phyloP scores from a whole-genome alignment of 164 flowering plant genomes.

The Platanus orientalis region DNA sequence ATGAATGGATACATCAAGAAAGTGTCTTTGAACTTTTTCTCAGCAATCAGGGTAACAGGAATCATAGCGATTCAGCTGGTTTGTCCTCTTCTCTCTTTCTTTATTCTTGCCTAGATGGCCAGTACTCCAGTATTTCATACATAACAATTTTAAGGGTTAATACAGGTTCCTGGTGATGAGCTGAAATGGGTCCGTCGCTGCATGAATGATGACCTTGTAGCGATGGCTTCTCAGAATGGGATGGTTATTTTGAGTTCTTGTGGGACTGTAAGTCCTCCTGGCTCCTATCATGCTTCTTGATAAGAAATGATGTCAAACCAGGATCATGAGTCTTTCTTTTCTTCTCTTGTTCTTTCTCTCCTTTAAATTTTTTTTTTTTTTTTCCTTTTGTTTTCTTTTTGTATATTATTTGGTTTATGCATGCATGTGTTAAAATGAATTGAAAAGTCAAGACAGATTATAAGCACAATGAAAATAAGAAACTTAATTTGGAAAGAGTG shows the following conservation, averaged over 20 bases:
- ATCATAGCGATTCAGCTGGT: constrained; percentile 97
- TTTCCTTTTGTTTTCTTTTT: no score
- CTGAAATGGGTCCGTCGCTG: constrained; percentile 92
- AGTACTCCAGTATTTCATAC: background rate
- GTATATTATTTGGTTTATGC: no score
- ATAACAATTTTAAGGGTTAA: constrained; percentile 6
- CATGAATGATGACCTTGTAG: constrained; percentile 79
- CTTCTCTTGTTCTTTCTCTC: no score
- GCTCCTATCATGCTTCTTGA: background rate
- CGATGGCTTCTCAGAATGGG: constrained; percentile 94
- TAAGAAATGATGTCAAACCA: background rate
- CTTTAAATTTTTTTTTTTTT: no score
- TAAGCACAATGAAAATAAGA: no score
- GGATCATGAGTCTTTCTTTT: background rate
- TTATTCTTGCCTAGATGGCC: background rate
- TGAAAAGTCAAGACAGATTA: no score
- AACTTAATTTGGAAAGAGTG: no score
- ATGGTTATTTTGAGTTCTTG: constrained; percentile 74
- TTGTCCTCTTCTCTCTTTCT: constrained; percentile 22
- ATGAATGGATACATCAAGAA: constrained; percentile 90
- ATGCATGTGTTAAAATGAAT: no score
- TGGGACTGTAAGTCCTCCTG: constrained; percentile 47
- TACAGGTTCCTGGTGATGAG: constrained; percentile 94
- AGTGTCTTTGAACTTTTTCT: constrained; percentile 71
- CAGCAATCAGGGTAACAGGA: constrained; percentile 84